Evolutionary conservation across 768 basidiomycete species (phyloP).

Genomic region (Gyrodon lividus): DNA sequence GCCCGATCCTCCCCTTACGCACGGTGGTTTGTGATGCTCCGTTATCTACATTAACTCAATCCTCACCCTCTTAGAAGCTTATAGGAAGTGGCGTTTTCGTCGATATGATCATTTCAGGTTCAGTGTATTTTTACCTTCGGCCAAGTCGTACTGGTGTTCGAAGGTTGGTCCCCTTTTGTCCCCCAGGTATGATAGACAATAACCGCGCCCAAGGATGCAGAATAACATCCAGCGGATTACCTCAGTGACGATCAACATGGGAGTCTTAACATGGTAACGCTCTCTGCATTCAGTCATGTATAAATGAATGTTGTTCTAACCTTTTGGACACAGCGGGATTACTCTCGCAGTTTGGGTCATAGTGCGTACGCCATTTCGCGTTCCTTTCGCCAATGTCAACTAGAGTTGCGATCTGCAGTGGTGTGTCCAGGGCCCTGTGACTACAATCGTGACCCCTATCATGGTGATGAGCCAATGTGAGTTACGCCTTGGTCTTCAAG

Average conservation of each 20-base stretch:
- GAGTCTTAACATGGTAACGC: slow-evolving; percentile 2
- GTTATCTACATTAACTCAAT: too few species aligned
- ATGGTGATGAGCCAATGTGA: slow-evolving; percentile 2
- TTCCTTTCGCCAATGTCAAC: not conserved
- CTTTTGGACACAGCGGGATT: not conserved
- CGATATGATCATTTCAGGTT: slow-evolving; percentile 3
- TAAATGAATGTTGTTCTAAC: not conserved
- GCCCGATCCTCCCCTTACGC: not conserved
- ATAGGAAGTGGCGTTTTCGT: not conserved
- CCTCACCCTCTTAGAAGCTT: not conserved
- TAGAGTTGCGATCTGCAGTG: not conserved
- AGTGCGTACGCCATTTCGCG: not conserved
- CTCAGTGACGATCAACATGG: slow-evolving; percentile 6
- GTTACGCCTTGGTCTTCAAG: not conserved
- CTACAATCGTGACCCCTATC: not conserved
- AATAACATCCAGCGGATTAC: slow-evolving; percentile 2
- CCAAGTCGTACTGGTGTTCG: not conserved
- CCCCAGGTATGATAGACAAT: not conserved
- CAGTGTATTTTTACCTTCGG: slow-evolving; percentile 8
- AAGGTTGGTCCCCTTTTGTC: not conserved
- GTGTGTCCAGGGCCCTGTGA: not conserved
- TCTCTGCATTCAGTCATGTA: not conserved
- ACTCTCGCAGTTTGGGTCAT: not conserved
- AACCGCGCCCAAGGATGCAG: not conserved
- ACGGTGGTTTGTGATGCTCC: not conserved